Evolutionary conservation across 139 green algal genomes (phyloP), one percentile per base, ranked within the genome.

Genomic region (Chlorella sp.): DNA sequence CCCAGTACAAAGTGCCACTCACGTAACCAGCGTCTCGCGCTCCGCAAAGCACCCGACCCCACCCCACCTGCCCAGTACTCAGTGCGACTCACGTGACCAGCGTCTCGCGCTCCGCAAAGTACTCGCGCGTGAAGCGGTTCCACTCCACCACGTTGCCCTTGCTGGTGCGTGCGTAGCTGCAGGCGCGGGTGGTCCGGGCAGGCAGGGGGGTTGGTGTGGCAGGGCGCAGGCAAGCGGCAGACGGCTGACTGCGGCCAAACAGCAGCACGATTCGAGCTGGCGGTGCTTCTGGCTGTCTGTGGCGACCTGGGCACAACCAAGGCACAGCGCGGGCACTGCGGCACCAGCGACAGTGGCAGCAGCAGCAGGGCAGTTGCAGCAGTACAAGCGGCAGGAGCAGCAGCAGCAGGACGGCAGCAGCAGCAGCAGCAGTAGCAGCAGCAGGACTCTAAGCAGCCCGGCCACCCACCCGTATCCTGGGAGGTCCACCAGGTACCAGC

Each of bases 401-500:
- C 22, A 20, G 24, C 22, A 69, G n/a, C 13, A 19, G 67, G n/a
- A n/a, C n/a, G n/a, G n/a, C n/a, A n/a, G n/a, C n/a, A n/a, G n/a
- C n/a, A n/a, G n/a, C n/a, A n/a, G n/a, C n/a, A n/a, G n/a, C n/a
- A n/a, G n/a, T n/a, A n/a, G n/a, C n/a, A n/a, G n/a, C n/a, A n/a
- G n/a, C n/a, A n/a, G n/a, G n/a, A n/a, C n/a, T n/a, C n/a, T n/a
- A n/a, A n/a, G n/a, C n/a, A n/a, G n/a, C n/a, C n/a, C n/a, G n/a
- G n/a, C 24, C n/a, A 62, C 90, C 82, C 81, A 97, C 91, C 96
- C 96, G 78, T 99, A 99, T 4, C 96, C 96, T 11, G 96, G 96
- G 22, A 99, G 87, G 84, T 99, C 96, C 28, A 99, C 96, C 32
- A 99, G 85, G 88, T 98, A 99, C 95, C 95, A 99, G 9, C 40